Evolutionary conservation across 1,284 basidiomycete species (phyloP), one percentile per base, ranked within the genome.

Genomic region (Waitea zeae): DNA sequence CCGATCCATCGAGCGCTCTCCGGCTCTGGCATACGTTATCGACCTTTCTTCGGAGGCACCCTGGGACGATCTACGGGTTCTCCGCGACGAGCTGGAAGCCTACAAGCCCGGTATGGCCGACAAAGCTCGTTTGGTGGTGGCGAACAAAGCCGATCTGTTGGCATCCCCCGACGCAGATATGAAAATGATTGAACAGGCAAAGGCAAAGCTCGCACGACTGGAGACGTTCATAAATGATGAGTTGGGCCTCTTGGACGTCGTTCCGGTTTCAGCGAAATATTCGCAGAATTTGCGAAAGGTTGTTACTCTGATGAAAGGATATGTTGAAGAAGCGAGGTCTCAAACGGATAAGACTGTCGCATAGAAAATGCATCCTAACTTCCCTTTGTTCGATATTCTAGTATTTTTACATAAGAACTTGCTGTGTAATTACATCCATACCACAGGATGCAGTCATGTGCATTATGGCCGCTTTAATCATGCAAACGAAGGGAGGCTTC

Each of bases 131-230:
- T 61, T 93, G 47, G 78, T 99, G 17, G 64, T 97, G 15, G 83
- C 89, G 13, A 98, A 97, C 63, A 97, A 98, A 56, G 90, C 88
- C 0, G 93, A 98, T 54, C 51, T 83, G 30, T 64, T 90, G 12
- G 72, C 57, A 11, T 58, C 50, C 2, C 58, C 61, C 29, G 65
- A 59, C 17, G 51, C 51, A 32, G 45, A 64, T 35, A 40, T 43
- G 6, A 46, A 56, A 13, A 61, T 62, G 3, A 62, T 73, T 1
- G 55, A 61, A 31, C 62, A 64, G 31, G 79, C 78, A 1, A 62
- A 59, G 38, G 59, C 53, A 18, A 82, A 81, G 51, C 56, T 84
- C 18, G 41, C 35, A 26, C 53, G 46, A 28, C 47, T 82, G 30
- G 63, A 77, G 46, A 58, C 62, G 38, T 75, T 62, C 41, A 76